Percentiles rank a stretch among this genome's conserved stretches.
phyloP scores from a whole-genome alignment of 306 rosid species.

The Potentilla sterilis region DNA sequence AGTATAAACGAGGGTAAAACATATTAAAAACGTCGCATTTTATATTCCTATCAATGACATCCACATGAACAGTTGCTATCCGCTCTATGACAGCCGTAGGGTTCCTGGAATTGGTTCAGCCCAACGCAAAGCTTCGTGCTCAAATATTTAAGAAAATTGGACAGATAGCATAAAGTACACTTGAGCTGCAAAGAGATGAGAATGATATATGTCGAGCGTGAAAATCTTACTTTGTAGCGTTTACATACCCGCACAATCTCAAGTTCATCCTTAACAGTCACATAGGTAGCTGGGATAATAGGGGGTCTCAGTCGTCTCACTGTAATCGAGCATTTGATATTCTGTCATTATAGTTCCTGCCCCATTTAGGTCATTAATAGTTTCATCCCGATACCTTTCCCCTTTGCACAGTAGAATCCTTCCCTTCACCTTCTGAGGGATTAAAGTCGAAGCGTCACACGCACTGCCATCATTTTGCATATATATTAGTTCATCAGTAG shows the following conservation, averaged over 20 bases:
- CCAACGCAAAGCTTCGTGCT: no score
- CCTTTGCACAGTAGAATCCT: constrained; percentile 66
- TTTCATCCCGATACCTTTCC: constrained; percentile 33
- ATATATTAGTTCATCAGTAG: background rate
- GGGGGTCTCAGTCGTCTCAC: no score
- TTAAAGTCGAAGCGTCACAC: constrained; percentile 59
- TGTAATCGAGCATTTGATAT: constrained; percentile 27
- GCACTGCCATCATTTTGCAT: constrained; percentile 39
- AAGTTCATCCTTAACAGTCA: constrained; percentile 36
- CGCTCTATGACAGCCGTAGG: constrained; percentile 55
- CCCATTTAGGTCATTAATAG: constrained; percentile 49
- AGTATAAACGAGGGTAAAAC: no score
- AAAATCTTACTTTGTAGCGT: constrained; percentile 58
- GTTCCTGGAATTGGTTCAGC: constrained; percentile 46
- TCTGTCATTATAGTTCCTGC: constrained; percentile 54
- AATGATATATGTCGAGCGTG: background rate
- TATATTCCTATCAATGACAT: no score
- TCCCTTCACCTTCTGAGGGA: constrained; percentile 55
- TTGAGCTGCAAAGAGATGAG: background rate
- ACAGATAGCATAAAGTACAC: background rate
- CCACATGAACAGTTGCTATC: constrained; percentile 27
- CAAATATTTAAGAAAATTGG: background rate
- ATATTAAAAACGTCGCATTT: no score
- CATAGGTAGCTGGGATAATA: constrained; percentile 44
- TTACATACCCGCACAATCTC: constrained; percentile 52